Percentiles rank a stretch among this genome's conserved stretches.
These are phyloP conservation scores for Xylariales sp. DNA, from an alignment of 2,329 filamentous ascomycete genomes.

Conservation along the genomic window DNA sequence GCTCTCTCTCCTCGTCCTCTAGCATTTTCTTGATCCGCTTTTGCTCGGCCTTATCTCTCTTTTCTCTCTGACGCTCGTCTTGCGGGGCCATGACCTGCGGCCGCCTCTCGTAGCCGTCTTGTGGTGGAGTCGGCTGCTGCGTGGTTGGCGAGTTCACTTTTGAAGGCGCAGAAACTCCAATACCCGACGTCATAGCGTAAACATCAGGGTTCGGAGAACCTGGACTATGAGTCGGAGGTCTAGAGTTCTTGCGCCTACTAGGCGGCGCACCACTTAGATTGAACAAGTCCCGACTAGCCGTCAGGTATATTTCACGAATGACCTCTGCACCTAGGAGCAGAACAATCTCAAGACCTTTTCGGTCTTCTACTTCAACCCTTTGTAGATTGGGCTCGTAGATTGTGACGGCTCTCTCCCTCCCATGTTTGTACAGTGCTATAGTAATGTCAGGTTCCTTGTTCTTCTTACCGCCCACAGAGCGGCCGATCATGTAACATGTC, in stretches of 20 bases:
- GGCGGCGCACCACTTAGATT: slow-evolving; percentile 69
- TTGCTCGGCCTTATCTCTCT: slow-evolving; percentile 65
- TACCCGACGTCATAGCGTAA: slow-evolving; percentile 56
- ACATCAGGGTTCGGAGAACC: slow-evolving; percentile 42
- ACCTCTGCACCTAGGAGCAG: slow-evolving; percentile 73
- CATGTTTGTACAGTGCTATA: slow-evolving; percentile 83
- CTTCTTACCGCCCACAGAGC: slow-evolving; percentile 77
- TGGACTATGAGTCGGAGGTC: slow-evolving; percentile 49
- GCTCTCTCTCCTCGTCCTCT: slow-evolving; percentile 73
- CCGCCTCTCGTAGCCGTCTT: slow-evolving; percentile 77
- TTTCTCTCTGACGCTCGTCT: slow-evolving; percentile 66
- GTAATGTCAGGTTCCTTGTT: slow-evolving; percentile 95
- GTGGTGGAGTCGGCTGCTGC: slow-evolving; percentile 45
- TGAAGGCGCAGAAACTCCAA: slow-evolving; percentile 57
- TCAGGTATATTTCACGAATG: slow-evolving; percentile 73
- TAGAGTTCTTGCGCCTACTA: slow-evolving; percentile 58
- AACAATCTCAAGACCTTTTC: slow-evolving; percentile 90
- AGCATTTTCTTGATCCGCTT: slow-evolving; percentile 73
- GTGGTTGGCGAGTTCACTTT: slow-evolving; percentile 47
- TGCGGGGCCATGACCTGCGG: slow-evolving; percentile 69
- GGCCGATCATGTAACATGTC: slow-evolving; percentile 87
- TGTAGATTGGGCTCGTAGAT: slow-evolving; percentile 94
- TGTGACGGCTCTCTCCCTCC: slow-evolving; percentile 74
- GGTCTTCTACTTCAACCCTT: slow-evolving; percentile 91
- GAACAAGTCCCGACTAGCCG: slow-evolving; percentile 78